phyloP scores from a whole-genome alignment of 1,139 yeast species.

The Meyerozyma elateridarum region DNA sequence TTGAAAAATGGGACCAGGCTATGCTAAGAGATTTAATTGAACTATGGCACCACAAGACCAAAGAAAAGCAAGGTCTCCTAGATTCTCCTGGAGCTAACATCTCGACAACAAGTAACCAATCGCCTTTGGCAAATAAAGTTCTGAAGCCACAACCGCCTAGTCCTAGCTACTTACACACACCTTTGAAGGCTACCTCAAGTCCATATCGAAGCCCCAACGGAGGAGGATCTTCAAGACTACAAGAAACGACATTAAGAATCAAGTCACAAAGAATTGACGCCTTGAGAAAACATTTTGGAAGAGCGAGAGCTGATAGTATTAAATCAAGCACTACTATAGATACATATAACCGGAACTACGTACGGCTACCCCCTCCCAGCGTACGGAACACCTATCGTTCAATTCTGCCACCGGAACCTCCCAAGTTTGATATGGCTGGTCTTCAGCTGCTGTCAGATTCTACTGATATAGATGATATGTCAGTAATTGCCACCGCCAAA shows the following conservation, averaged over 20 bases:
- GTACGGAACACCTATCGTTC: conserved; percentile 17
- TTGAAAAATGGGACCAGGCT: conserved; percentile 28
- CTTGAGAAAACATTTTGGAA: conserved; percentile 30
- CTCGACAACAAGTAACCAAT: conserved; percentile 20
- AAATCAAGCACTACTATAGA: not conserved
- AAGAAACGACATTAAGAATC: conserved; percentile 36
- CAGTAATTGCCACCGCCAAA: conserved; percentile 36
- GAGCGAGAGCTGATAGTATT: conserved; percentile 17
- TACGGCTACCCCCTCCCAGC: conserved; percentile 23
- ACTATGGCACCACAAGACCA: conserved; percentile 30
- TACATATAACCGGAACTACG: conserved; percentile 4
- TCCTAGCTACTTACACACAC: conserved; percentile 29
- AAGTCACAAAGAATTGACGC: conserved; percentile 33
- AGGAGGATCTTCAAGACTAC: conserved; percentile 19
- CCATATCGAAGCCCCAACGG: conserved; percentile 21
- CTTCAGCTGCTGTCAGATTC: conserved; percentile 6
- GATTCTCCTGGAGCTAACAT: conserved; percentile 12
- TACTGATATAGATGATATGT: conserved; percentile 14
- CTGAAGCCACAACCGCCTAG: conserved; percentile 7
- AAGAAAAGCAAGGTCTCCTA: conserved; percentile 7
- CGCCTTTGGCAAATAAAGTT: conserved; percentile 33
- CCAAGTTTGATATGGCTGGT: conserved; percentile 16
- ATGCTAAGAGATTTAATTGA: conserved; percentile 30
- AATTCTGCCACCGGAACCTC: conserved; percentile 4
- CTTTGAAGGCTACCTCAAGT: conserved; percentile 22